These are phyloP conservation scores for Scalesia atractyloides DNA, from an alignment of 129 eudicot species.

Conservation along the genomic window DNA sequence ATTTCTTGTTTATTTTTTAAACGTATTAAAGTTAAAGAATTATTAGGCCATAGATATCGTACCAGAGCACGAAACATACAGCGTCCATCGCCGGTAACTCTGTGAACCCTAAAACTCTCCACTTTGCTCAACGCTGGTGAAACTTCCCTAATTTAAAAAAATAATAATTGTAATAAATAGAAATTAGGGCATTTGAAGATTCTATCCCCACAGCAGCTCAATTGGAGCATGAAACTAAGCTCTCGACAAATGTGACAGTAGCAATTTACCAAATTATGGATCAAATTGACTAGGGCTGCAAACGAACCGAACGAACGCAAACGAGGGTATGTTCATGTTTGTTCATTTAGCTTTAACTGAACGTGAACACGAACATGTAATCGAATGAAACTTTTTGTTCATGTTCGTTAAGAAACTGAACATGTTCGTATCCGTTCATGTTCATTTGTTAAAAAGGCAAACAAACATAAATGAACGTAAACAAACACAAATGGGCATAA, in stretches of 20 bases:
- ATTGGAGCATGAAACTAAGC: too few species aligned
- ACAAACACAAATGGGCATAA: too few species aligned
- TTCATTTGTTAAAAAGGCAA: too few species aligned
- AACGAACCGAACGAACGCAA: too few species aligned
- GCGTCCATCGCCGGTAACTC: slow-evolving; percentile 88
- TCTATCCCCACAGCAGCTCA: neutral
- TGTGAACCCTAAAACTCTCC: slow-evolving; percentile 74
- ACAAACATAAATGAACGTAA: too few species aligned
- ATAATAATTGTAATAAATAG: neutral
- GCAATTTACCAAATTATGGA: neutral
- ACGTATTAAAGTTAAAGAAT: neutral
- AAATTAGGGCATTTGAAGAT: neutral
- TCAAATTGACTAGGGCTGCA: too few species aligned
- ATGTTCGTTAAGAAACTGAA: too few species aligned
- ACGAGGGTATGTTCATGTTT: too few species aligned
- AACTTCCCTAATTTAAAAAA: slow-evolving; percentile 39
- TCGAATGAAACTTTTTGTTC: too few species aligned
- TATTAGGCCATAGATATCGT: slow-evolving; percentile 17
- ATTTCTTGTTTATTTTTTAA: neutral
- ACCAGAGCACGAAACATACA: slow-evolving; percentile 98
- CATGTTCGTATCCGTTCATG: too few species aligned
- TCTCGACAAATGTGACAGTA: neutral
- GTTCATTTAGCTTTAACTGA: too few species aligned
- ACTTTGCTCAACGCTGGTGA: slow-evolving; percentile 72
- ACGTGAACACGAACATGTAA: too few species aligned